Evolutionary conservation across 345 rosid species (phyloP), one percentile per base, ranked within the genome.

Genomic region (Pelargonium nanum): DNA sequence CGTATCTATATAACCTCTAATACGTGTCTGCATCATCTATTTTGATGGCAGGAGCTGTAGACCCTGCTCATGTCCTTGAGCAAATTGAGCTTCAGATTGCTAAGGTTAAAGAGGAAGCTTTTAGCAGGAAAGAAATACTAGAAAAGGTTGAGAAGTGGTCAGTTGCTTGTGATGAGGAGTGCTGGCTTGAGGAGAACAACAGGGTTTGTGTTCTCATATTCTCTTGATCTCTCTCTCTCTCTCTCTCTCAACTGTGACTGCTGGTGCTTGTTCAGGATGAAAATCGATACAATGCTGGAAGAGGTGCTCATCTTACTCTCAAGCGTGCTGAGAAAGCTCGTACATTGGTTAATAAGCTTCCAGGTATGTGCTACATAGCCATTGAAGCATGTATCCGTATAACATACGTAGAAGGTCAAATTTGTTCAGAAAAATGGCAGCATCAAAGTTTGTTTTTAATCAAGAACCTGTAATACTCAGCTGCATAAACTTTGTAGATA

Each of bases 301-400:
- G 77, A 81, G 99, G 99, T 55, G 89, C 97, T 74, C 99, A 94
- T 77, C 92, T 94, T 67, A 85, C 77, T 34, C 91, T 90, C 58
- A 94, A 91, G 67, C 97, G 96, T 67, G 99, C 99, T 58, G 99
- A 90, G 75, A 94, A 88, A 78, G 99, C 99, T 63, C 99, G 99
- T 69, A 63, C 85, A 22, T 77, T 94, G 70, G 96, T 88, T 63
- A 86, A 75, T 70, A 94, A 94, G 71, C 87, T 94, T 65, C 96
- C 96, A 78, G 99, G 99, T 84, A 75, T 24, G 22, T 24, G 1
- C 48, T 45, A 54, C 54, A 32, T 51, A 24, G 17, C 30, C 24
- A 4, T 26, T 13, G 52, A 16, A 10, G 22, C 7, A 22, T 50
- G 54, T 17, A 10, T 4, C 16, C 15, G 6, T 54, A 20, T 61